phyloP scores from a whole-genome alignment of 352 stramenopile genomes.

The Globisporangium heterothallicum region DNA sequence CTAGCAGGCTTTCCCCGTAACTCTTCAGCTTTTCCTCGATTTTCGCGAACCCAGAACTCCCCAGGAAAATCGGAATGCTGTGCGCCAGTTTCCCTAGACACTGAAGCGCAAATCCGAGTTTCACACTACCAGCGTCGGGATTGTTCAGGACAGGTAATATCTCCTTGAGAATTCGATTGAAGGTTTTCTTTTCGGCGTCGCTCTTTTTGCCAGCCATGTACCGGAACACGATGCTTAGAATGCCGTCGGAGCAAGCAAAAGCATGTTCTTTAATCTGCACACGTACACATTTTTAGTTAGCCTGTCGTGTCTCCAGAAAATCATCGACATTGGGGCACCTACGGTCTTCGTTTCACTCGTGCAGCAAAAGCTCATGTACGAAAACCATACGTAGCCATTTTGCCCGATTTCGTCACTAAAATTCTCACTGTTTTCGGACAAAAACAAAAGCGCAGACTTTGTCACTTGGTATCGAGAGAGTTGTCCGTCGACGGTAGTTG shows the following conservation, averaged over 20 bases:
- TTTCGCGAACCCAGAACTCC: slow-evolving; percentile 40
- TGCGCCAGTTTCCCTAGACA: slow-evolving; percentile 39
- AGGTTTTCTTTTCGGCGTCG: slow-evolving; percentile 48
- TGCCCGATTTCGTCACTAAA: slow-evolving; percentile 51
- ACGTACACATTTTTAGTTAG: too few relatives aligned
- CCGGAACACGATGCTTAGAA: slow-evolving; percentile 37
- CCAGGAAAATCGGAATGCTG: slow-evolving; percentile 49
- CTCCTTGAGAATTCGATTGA: slow-evolving; percentile 75
- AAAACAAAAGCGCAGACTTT: slow-evolving; percentile 49
- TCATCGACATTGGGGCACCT: slow-evolving; percentile 4
- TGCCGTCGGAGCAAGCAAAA: slow-evolving; percentile 35
- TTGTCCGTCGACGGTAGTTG: slow-evolving; percentile 53
- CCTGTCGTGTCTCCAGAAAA: not conserved
- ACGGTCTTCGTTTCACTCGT: slow-evolving; percentile 71
- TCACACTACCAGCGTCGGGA: slow-evolving; percentile 22
- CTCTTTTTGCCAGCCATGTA: slow-evolving; percentile 37
- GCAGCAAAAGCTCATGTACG: slow-evolving; percentile 69
- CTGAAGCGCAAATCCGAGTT: slow-evolving; percentile 51
- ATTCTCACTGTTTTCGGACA: slow-evolving; percentile 31
- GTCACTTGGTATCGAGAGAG: slow-evolving; percentile 65
- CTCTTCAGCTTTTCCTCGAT: slow-evolving; percentile 64
- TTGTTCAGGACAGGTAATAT: slow-evolving; percentile 57
- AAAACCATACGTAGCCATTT: slow-evolving; percentile 51
- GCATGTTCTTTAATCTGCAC: slow-evolving; percentile 65
- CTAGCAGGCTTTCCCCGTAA: slow-evolving; percentile 67